phyloP scores from a whole-genome alignment of 139 green algal species.

The Chlamydomonas incerta region DNA sequence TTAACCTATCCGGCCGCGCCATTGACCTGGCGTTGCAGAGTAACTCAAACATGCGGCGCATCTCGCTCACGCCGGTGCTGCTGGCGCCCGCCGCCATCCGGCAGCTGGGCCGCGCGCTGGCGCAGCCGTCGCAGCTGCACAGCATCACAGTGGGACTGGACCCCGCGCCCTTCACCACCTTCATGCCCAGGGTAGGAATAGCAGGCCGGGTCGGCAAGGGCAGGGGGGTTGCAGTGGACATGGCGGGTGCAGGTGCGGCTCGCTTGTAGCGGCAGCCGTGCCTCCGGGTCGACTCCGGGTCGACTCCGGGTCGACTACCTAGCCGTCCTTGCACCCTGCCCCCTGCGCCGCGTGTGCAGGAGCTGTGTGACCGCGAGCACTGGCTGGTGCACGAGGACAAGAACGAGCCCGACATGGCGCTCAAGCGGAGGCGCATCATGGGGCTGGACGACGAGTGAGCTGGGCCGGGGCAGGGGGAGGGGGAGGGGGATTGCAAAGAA shows the following conservation, averaged over 20 bases:
- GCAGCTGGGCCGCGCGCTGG: conserved; percentile 21
- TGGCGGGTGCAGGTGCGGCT: no score
- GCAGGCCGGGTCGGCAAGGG: not conserved
- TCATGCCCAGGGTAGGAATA: conserved; percentile 31
- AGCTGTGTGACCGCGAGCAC: conserved; percentile 11
- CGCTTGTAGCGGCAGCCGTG: no score
- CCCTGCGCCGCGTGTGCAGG: no score
- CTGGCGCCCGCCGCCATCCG: conserved; percentile 21
- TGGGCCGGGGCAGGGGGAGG: no score
- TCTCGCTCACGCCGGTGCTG: conserved; percentile 16
- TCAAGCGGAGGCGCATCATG: conserved; percentile 8
- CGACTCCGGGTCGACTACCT: no score
- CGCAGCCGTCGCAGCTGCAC: not conserved
- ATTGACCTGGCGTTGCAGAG: no score
- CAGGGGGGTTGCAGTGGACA: no score
- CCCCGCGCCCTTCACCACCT: conserved; percentile 1
- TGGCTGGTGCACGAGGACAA: conserved; percentile 32
- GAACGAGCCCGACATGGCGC: conserved; percentile 32
- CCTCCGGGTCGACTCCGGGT: no score
- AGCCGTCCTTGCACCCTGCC: no score
- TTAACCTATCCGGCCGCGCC: no score
- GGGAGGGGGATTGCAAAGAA: no score
- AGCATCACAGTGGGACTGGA: not conserved
- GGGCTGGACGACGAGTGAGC: conserved; percentile 24
- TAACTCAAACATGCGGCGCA: not conserved